Percentiles rank a stretch among this genome's conserved stretches.
phyloP scores from a whole-genome alignment of 192 early-diverging fungal species.

The Piromyces finnis region DNA sequence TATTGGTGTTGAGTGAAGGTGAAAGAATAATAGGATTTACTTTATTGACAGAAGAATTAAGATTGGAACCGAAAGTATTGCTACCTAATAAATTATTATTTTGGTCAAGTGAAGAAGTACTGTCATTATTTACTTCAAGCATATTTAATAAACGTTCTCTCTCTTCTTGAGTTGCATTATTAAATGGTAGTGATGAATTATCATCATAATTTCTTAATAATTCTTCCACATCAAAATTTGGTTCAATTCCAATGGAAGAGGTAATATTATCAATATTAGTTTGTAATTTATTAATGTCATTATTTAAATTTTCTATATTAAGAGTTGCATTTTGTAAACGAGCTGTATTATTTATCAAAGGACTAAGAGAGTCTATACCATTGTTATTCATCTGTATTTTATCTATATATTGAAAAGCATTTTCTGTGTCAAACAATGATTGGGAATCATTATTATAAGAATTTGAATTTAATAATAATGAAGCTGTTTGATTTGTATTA shows the following conservation, averaged over 20 bases:
- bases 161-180: neutral
- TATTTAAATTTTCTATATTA: neutral
- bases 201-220: neutral
- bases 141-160: neutral
- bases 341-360: neutral
- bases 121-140: neutral
- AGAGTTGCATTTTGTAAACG: neutral
- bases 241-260: neutral
- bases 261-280: neutral
- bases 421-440: neutral
- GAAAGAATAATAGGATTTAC: neutral
- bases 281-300: neutral
- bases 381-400: neutral
- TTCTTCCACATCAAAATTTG: neutral
- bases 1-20: neutral
- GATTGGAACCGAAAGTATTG: neutral
- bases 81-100: neutral
- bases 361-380: neutral
- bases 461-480: neutral
- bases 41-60: neutral
- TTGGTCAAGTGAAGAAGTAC: neutral
- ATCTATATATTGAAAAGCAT: neutral
- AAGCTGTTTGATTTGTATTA: neutral
- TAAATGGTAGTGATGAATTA: neutral
- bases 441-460: neutral